Evolutionary conservation across 352 stramenopile species (phyloP).

Genomic region (Globisporangium orthogonon): DNA sequence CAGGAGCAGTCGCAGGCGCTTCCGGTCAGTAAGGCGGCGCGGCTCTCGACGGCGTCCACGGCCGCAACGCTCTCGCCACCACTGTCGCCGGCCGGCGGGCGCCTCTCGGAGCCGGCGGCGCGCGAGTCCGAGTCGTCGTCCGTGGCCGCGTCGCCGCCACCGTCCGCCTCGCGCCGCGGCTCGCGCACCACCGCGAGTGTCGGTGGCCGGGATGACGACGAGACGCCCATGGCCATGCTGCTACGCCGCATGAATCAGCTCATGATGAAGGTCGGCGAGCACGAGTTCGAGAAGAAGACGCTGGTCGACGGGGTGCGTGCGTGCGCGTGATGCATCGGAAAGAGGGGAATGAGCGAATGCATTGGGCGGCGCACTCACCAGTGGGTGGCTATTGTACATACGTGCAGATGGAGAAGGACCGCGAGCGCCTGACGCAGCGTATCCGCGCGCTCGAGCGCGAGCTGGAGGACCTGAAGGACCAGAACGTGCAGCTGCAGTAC

Average conservation of each 20-base stretch:
- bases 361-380: background rate
- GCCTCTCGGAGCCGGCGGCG: constrained; percentile 11
- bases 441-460: constrained; percentile 44
- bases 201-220: constrained; percentile 14
- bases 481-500: constrained; percentile 83
- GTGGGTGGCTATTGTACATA: too few species aligned
- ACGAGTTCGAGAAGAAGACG: constrained; percentile 86
- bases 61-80: constrained; percentile 12
- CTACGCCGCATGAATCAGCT: constrained; percentile 73
- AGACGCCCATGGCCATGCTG: constrained; percentile 68
- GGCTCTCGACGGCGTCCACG: constrained; percentile 13
- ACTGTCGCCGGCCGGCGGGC: constrained; percentile 9
- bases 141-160: constrained; percentile 10
- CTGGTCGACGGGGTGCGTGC: constrained; percentile 53
- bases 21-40: constrained; percentile 1
- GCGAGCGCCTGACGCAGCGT: constrained; percentile 32
- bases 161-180: constrained; percentile 10
- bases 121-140: constrained; percentile 10
- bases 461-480: constrained; percentile 67
- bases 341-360: background rate
- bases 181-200: background rate
- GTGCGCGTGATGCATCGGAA: background rate
- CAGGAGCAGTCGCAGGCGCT: constrained; percentile 1
- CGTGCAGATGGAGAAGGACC: constrained; percentile 71
- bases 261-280: constrained; percentile 81